These are phyloP conservation scores for Alternaria ventricosa DNA, from an alignment of 2,329 filamentous ascomycete species.

Conservation along the genomic window DNA sequence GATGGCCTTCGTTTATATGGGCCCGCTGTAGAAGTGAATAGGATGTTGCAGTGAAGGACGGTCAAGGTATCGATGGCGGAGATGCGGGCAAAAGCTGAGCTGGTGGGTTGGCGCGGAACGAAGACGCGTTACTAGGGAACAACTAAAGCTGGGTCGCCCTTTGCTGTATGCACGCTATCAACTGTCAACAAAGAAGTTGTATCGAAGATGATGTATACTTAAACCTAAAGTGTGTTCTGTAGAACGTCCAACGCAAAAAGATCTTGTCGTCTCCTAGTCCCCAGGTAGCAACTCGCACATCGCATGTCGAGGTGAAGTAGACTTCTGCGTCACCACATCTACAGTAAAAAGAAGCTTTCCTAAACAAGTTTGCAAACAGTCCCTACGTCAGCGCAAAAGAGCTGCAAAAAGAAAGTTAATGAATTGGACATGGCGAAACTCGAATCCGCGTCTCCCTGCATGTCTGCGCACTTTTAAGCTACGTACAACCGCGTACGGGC, in stretches of 20 bases:
- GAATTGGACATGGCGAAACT: neutral
- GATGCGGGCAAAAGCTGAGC: neutral
- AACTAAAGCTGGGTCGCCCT: neutral
- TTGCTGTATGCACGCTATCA: neutral
- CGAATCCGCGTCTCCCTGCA: neutral
- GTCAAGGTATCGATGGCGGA: neutral
- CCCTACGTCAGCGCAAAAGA: neutral
- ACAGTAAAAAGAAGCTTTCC: neutral
- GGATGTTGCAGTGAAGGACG: neutral
- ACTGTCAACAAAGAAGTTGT: neutral
- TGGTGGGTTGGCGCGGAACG: neutral
- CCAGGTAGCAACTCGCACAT: fast-evolving
- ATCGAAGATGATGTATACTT: neutral
- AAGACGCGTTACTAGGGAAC: neutral
- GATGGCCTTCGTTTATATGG: neutral
- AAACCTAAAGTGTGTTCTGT: too few species aligned
- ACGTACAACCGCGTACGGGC: neutral
- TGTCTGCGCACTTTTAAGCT: too few species aligned
- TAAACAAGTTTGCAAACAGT: neutral
- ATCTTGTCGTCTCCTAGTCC: neutral
- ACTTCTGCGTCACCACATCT: neutral
- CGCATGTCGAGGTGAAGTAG: neutral
- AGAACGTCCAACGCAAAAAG: neutral
- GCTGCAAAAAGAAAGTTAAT: neutral
- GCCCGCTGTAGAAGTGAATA: neutral